phyloP scores from a whole-genome alignment of 352 stramenopile species.

The Plasmopara muralis region DNA sequence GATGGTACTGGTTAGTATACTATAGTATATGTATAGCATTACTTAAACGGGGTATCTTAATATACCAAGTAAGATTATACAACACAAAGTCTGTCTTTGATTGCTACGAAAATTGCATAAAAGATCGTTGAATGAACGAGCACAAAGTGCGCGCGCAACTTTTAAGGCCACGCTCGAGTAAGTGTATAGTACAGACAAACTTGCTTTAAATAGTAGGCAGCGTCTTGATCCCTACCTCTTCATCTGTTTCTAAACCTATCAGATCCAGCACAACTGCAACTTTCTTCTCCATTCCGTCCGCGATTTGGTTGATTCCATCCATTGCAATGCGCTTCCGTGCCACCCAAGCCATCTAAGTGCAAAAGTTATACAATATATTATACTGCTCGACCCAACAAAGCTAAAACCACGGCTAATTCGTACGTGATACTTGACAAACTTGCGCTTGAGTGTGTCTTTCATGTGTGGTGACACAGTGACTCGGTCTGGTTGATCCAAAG shows the following conservation, averaged over 20 bases:
- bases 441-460: conserved; percentile 59
- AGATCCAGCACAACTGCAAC: conserved; percentile 53
- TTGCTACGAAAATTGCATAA: conserved; percentile 60
- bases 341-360: conserved; percentile 56
- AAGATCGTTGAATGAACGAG: conserved; percentile 37
- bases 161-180: conserved; percentile 2
- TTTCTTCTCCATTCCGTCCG: conserved; percentile 83
- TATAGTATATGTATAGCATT: too few species aligned
- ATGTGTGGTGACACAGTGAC: conserved; percentile 44
- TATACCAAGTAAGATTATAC: too few species aligned
- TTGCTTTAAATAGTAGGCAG: conserved; percentile 58
- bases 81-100: too few species aligned
- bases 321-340: conserved; percentile 69
- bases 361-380: conserved; percentile 1
- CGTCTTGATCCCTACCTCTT: conserved; percentile 56
- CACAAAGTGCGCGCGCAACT: conserved; percentile 20
- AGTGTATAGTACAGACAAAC: conserved; percentile 4
- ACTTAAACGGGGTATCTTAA: too few species aligned
- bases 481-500: conserved; percentile 35
- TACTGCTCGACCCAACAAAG: too few species aligned
- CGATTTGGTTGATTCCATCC: conserved; percentile 71
- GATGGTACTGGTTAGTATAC: too few species aligned
- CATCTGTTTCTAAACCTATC: conserved; percentile 63
- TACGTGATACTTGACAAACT: conserved; percentile 64
- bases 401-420: conserved; percentile 1